These are phyloP conservation scores for Blastobotrys proliferans DNA, from an alignment of 1,139 yeast species.

Conservation along the genomic window DNA sequence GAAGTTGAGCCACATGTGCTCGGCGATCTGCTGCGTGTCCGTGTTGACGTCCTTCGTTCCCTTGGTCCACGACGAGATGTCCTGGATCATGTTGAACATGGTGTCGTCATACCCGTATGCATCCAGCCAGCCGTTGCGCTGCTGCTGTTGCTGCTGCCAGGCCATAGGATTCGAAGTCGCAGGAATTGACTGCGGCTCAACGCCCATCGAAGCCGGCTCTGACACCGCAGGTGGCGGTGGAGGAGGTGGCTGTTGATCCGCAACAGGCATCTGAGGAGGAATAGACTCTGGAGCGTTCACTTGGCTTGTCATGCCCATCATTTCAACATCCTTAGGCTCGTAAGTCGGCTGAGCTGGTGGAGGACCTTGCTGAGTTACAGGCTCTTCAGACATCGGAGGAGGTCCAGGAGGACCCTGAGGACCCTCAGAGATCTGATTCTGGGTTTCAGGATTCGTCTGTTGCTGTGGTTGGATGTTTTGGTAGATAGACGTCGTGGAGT, in stretches of 20 bases:
- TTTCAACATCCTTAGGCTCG: too few species aligned
- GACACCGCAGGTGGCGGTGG: background rate
- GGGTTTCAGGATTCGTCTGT: background rate
- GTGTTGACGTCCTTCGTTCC: slow-evolving; percentile 15
- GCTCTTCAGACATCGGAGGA: background rate
- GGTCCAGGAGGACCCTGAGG: background rate
- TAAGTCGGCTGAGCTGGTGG: background rate
- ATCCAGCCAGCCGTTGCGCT: slow-evolving; percentile 31
- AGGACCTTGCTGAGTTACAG: background rate
- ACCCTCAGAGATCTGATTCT: background rate
- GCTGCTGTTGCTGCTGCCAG: slow-evolving; percentile 3
- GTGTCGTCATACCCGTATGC: slow-evolving; percentile 47
- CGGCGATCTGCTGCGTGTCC: slow-evolving; percentile 19
- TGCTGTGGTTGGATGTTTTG: slow-evolving; percentile 12
- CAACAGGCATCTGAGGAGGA: too few species aligned
- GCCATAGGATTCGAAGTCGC: background rate
- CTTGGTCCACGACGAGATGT: slow-evolving; percentile 55
- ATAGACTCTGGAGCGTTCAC: too few species aligned
- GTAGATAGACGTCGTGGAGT: slow-evolving; percentile 15
- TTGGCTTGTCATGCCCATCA: too few species aligned
- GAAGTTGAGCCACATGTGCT: slow-evolving; percentile 23
- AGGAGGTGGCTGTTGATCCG: background rate
- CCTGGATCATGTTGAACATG: slow-evolving; percentile 51
- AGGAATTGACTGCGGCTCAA: background rate
- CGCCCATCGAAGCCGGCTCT: background rate